A percentile compares a stretch with the other conserved stretches of the same genome.
phyloP scores from a whole-genome alignment of 140 eudicot genomes.

The Erigeron philadelphicus region DNA sequence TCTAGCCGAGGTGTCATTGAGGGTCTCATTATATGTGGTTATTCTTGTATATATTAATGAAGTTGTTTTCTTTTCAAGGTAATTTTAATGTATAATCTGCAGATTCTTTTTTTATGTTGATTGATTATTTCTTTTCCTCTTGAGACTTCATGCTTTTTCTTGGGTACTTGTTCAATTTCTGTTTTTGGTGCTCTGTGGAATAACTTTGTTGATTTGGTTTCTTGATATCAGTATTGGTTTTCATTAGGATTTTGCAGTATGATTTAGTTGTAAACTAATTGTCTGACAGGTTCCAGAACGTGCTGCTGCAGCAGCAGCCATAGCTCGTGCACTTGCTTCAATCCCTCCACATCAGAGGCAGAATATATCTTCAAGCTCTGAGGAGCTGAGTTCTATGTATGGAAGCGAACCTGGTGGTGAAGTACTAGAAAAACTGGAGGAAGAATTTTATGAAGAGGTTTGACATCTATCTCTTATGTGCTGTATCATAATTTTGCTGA shows the following conservation, averaged over 20 bases:
- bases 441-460: slow-evolving; percentile 92
- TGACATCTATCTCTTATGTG: slow-evolving; percentile 8
- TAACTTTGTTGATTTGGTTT: not conserved
- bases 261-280: not conserved
- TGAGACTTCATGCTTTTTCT: not conserved
- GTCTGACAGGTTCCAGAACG: slow-evolving; percentile 80
- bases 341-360: slow-evolving; percentile 91
- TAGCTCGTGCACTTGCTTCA: slow-evolving; percentile 92
- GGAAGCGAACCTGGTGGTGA: slow-evolving; percentile 62
- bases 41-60: not conserved
- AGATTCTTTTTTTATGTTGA: not conserved
- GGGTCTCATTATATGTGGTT: not conserved
- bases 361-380: slow-evolving; percentile 72
- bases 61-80: not conserved
- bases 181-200: not conserved
- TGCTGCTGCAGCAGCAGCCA: slow-evolving; percentile 97
- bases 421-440: slow-evolving; percentile 74
- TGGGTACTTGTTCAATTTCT: slow-evolving; percentile 11
- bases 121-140: not conserved
- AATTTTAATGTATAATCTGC: not conserved
- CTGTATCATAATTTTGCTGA: slow-evolving; percentile 8
- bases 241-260: slow-evolving; percentile 3
- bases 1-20: not conserved
- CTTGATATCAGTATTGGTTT: not conserved
- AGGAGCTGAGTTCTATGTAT: slow-evolving; percentile 70